These are phyloP conservation scores for Endoconidiophora laricicola DNA, from an alignment of 2,329 filamentous ascomycete species.

Conservation along the genomic window DNA sequence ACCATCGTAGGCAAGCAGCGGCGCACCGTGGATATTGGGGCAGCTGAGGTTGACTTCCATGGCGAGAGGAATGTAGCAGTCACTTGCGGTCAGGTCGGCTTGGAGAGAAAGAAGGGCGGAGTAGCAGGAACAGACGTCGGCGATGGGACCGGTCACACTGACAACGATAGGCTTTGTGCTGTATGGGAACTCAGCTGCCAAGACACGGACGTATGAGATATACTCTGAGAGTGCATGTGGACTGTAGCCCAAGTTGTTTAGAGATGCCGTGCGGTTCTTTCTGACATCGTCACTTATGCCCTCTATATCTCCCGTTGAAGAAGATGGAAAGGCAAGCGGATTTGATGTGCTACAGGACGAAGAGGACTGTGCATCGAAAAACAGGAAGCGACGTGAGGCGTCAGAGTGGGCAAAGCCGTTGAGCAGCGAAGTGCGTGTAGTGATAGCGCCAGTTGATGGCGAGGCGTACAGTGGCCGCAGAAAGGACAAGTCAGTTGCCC, in stretches of 20 bases:
- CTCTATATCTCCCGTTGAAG: conserved; percentile 1
- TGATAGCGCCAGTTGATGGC: conserved; percentile 53
- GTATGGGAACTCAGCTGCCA: conserved; percentile 20
- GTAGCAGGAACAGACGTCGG: conserved; percentile 42
- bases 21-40: conserved; percentile 52
- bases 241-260: conserved; percentile 64
- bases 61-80: conserved; percentile 31
- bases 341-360: background rate
- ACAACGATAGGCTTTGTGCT: conserved; percentile 45
- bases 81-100: conserved; percentile 17
- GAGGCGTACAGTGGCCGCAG: conserved; percentile 43
- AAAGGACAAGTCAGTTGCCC: conserved; percentile 51
- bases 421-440: conserved; percentile 52
- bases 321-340: conserved; percentile 16
- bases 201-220: conserved; percentile 35
- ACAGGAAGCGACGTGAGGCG: conserved; percentile 44
- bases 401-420: conserved; percentile 47
- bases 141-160: conserved; percentile 49
- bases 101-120: conserved; percentile 26
- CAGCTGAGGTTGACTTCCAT: conserved; percentile 69
- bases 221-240: conserved; percentile 44
- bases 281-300: conserved; percentile 8
- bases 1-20: conserved; percentile 54
- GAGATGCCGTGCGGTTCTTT: conserved; percentile 24
- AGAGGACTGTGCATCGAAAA: conserved; percentile 35